Evolutionary conservation across 129 eudicot species (phyloP).

Genomic region (Pittosporum tobira): DNA sequence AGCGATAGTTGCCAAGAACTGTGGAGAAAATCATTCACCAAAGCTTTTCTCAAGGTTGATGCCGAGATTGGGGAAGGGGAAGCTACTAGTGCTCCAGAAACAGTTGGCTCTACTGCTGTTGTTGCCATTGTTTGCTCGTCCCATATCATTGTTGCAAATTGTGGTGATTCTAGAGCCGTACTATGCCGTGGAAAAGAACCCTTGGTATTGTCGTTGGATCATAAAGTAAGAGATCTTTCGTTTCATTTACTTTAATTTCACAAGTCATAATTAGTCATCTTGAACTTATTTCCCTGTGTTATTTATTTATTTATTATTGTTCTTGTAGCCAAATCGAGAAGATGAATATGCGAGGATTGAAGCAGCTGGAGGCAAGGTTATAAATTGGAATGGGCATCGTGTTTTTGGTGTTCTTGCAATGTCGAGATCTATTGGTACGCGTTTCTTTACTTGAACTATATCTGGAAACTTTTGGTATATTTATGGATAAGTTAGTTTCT

Average conservation of each 20-base stretch:
- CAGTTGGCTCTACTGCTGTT: slow-evolving; percentile 59
- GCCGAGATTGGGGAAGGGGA: slow-evolving; percentile 46
- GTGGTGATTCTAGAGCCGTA: slow-evolving; percentile 64
- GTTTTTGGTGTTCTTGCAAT: slow-evolving; percentile 89
- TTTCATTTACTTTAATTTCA: neutral
- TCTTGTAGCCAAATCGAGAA: slow-evolving; percentile 60
- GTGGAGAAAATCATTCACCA: slow-evolving; percentile 41
- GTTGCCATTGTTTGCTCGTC: slow-evolving; percentile 53
- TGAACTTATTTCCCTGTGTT: neutral
- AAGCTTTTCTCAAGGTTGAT: slow-evolving; percentile 50
- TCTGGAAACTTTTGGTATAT: too few species aligned
- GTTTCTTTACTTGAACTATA: too few species aligned
- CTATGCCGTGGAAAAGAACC: slow-evolving; percentile 59
- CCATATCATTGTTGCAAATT: slow-evolving; percentile 47
- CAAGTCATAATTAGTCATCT: neutral
- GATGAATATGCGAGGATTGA: slow-evolving; percentile 81
- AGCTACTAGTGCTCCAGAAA: slow-evolving; percentile 42
- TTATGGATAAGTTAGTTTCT: too few species aligned
- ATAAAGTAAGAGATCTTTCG: slow-evolving; percentile 34
- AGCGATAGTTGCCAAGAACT: slow-evolving; percentile 32
- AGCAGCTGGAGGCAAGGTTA: slow-evolving; percentile 86
- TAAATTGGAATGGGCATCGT: slow-evolving; percentile 90
- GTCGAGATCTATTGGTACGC: slow-evolving; percentile 83
- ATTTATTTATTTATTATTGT: slow-evolving; percentile 1
- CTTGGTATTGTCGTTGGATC: slow-evolving; percentile 51